Evolutionary conservation across 2,329 filamentous ascomycete species (phyloP), one percentile per base, ranked within the genome.

Genomic region (Lojkania enalia): DNA sequence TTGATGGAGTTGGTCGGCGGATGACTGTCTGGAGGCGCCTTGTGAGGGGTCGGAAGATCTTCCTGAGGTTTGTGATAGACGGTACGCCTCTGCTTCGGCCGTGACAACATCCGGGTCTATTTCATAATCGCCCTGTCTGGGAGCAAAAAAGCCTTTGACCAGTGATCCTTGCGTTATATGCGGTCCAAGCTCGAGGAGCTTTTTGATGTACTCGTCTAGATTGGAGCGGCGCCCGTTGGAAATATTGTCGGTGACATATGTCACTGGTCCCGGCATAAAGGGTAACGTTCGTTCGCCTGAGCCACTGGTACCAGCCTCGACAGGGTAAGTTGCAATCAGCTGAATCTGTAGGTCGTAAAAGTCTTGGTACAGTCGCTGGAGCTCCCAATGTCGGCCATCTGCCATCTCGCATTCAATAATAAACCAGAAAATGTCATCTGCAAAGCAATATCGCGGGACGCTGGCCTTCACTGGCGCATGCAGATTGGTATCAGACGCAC

Each of bases 291-390:
- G 86, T 63, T 90, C 84, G 38, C 79, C 80, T 11, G 71, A 75
- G 33, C 86, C 86, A 14, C 85, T 87, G 63, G 95, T 94, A 42
- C 94, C 94, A 27, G 94, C 92, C 71, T 97, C 94, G 25, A 88
- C 84, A 16, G 94, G 92, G 63, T 96, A 97, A 35, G 82, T 89
- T 33, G 90, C 92, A 37, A 99, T 82, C 6, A 99, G 83, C 21
- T 90, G 89, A 64, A 97, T 97, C 69, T 99, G 94, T 69, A 97
- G 92, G 70, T 97, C 94, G 73, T 97, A 99, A 66, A 99, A 99
- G 73, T 97, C 94, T 69, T 97, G 90, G 64, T 99, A 99, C 64
- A 95, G 94, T 52, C 94, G 84, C 29, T 90, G 92, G 38, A 99
- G 75, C 66, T 96, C 91, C 90, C 91, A 97, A 64, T 88, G 86